Base-by-base conservation (phyloP, 805 yeast species). In the Blastobotrys attinorum region DNA sequence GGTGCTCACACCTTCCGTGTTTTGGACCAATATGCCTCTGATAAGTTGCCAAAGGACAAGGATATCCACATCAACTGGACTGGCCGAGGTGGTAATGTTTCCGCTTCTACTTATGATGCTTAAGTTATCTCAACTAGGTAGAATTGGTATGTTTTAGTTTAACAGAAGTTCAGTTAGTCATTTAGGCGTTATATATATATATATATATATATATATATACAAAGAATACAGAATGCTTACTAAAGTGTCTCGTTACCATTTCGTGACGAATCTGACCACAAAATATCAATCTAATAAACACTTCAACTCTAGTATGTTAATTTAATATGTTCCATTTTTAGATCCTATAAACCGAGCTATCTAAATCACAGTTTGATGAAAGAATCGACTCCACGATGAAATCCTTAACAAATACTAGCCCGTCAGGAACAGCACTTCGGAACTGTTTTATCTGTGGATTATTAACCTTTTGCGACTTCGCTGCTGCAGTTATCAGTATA, bases 1-100 rank as follows among this genome's bases (percentile, higher is more conserved):
- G 98, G 98, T 73, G 97, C 98, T 55, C 98, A 90, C 79, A 92
- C 98, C 63, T 90, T 92, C 88, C 79, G 79, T 69, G 94, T 92
- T 53, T 75, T 88, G 65, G 95, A 95, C 59, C 92, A 90, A 69
- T 67, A 59, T 59, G 96, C 87, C 59, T 74, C 77, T 63, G 87
- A 72, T 43, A 70, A 70, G 64, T 76, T 84, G 71, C 90, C 92
- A 72, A 79, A 70, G 55, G 92, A 76, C 61, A 71, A 77, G 56
- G 80, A 82, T 74, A 83, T 90, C 69, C 98, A 90, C 75, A 76
- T 92, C 64, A 90, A 90, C 92, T 90, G 98, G 98, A 90, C 97
- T 56, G 97, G 97, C 69, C 81, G 79, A 62, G 97, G 98, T 72
- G 98, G 98, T 76, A 81, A 92, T 71, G 85, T 89, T 56, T 84